These are phyloP conservation scores for Leishmania tarentolae DNA, from an alignment of 208 protist species.

Conservation along the genomic window DNA sequence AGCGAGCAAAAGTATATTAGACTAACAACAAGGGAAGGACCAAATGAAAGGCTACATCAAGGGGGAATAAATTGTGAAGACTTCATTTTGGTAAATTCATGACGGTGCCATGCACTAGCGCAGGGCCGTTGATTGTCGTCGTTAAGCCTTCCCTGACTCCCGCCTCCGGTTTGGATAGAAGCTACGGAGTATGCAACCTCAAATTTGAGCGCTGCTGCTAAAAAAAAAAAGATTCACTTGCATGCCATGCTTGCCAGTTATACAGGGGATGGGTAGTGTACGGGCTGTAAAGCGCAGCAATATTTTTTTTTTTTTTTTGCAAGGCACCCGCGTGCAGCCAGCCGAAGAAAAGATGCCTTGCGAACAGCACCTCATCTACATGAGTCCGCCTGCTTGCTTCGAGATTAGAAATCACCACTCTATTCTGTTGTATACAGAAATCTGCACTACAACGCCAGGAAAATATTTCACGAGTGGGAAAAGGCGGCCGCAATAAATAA, in stretches of 20 bases:
- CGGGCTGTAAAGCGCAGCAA: neutral
- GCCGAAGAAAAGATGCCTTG: neutral
- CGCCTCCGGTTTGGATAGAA: neutral
- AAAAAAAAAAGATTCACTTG: neutral
- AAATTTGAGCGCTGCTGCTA: neutral
- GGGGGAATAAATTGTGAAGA: neutral
- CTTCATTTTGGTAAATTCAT: neutral
- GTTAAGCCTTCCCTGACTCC: neutral
- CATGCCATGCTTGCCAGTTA: neutral
- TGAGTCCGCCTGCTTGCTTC: neutral
- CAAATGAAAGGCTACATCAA: neutral
- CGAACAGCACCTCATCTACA: neutral
- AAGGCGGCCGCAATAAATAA: neutral
- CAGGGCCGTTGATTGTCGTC: neutral
- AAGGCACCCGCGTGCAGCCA: neutral
- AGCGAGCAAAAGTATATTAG: neutral
- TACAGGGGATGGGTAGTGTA: neutral
- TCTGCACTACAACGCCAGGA: neutral
- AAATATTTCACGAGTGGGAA: neutral
- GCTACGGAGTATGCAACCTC: neutral
- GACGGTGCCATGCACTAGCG: neutral
- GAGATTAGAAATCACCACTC: neutral
- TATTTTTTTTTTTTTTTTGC: neutral
- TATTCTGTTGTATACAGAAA: neutral
- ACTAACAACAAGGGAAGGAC: neutral